phyloP scores from a whole-genome alignment of 176 grass and related monocot species.

The Oryza punctata region DNA sequence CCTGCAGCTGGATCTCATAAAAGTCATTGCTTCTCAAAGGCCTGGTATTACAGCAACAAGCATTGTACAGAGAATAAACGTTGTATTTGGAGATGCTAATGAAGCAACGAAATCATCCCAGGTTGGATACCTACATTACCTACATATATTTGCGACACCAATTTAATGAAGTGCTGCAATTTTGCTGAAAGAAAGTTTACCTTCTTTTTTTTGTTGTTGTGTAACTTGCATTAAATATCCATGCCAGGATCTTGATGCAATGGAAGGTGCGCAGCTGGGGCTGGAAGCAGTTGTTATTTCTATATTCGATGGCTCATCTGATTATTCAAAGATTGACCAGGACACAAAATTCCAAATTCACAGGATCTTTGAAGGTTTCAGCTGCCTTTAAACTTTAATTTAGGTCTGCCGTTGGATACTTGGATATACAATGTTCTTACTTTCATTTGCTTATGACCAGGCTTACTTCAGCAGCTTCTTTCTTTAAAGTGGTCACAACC shows the following conservation, averaged over 20 bases:
- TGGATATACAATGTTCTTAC: conserved; percentile 26
- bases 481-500: conserved; percentile 86
- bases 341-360: conserved; percentile 69
- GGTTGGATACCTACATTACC: conserved; percentile 48
- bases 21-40: conserved; percentile 85
- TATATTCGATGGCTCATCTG: conserved; percentile 79
- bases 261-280: conserved; percentile 79
- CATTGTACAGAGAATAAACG: conserved; percentile 75
- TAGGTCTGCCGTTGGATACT: conserved; percentile 18
- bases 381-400: conserved; percentile 21
- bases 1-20: conserved; percentile 89
- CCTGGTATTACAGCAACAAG: conserved; percentile 75
- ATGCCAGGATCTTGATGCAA: conserved; percentile 71
- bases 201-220: conserved; percentile 32
- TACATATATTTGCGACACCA: conserved; percentile 11
- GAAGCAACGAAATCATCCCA: conserved; percentile 66
- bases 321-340: conserved; percentile 54
- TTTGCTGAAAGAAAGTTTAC: conserved; percentile 11
- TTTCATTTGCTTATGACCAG: conserved; percentile 58
- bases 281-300: conserved; percentile 76
- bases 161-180: conserved; percentile 14
- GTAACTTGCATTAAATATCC: conserved; percentile 26
- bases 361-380: conserved; percentile 79
- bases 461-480: conserved; percentile 88
- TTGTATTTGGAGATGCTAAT: conserved; percentile 57